These are phyloP conservation scores for Cladosporium sp. DNA, from an alignment of 2,329 filamentous ascomycete species.

Conservation along the genomic window DNA sequence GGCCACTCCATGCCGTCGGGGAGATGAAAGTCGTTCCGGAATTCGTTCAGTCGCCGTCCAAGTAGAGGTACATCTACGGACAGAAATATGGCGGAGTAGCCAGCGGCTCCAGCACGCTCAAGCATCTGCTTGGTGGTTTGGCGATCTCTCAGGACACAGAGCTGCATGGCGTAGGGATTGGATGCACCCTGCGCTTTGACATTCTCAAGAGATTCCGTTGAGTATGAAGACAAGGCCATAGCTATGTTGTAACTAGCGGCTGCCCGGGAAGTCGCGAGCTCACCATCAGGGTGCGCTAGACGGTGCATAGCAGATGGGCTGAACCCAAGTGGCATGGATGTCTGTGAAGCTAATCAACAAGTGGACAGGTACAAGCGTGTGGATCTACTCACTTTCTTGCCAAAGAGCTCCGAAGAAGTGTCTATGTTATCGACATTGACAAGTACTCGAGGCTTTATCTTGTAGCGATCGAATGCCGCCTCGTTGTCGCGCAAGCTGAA, in stretches of 20 bases:
- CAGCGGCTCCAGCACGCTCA: constrained; percentile 31
- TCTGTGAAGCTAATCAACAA: not conserved
- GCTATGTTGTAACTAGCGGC: constrained; percentile 45
- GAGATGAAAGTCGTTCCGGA: constrained; percentile 50
- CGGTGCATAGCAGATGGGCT: constrained; percentile 56
- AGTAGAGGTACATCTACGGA: constrained; percentile 54
- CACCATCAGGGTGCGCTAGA: constrained; percentile 54
- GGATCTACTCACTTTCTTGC: constrained; percentile 29
- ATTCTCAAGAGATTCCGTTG: constrained; percentile 53
- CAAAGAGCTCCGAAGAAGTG: constrained; percentile 49
- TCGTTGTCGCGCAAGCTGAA: constrained; percentile 50
- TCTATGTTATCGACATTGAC: constrained; percentile 42
- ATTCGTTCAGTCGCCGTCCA: constrained; percentile 52
- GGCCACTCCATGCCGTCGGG: constrained; percentile 38
- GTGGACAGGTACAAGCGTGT: constrained; percentile 21
- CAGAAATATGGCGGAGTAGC: constrained; percentile 54
- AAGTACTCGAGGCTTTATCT: constrained; percentile 42
- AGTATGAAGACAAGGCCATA: constrained; percentile 54
- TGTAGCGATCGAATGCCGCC: constrained; percentile 51
- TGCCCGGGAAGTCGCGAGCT: constrained; percentile 52
- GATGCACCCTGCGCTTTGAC: constrained; percentile 45
- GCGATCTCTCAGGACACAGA: constrained; percentile 56
- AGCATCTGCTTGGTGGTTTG: constrained; percentile 48
- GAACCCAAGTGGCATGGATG: constrained; percentile 54
- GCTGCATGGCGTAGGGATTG: constrained; percentile 55